These are phyloP conservation scores for Erythrobasidium hasegawianum DNA, from an alignment of 1,284 basidiomycete species.

Conservation along the genomic window DNA sequence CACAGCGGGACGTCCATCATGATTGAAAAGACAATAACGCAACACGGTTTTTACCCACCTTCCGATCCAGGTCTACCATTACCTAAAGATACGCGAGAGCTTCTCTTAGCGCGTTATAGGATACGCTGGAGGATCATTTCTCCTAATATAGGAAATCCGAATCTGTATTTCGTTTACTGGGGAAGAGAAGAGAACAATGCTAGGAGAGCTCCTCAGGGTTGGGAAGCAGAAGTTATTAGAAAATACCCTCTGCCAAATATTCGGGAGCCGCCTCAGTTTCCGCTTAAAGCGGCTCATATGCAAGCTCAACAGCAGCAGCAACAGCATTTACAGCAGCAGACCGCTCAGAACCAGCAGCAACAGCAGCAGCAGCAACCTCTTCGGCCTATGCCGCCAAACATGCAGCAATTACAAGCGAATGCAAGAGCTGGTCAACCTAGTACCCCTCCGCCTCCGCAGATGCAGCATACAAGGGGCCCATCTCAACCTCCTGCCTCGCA, in stretches of 20 bases:
- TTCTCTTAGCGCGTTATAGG: slow-evolving; percentile 16
- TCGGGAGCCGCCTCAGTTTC: slow-evolving; percentile 2
- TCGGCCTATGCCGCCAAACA: neutral
- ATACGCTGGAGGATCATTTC: slow-evolving; percentile 20
- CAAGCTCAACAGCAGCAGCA: slow-evolving; percentile 5
- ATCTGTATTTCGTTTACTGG: slow-evolving; percentile 32
- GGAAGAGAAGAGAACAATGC: slow-evolving; percentile 17
- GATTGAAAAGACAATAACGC: slow-evolving; percentile 17
- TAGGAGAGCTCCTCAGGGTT: slow-evolving; percentile 20
- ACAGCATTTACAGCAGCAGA: slow-evolving; percentile 4
- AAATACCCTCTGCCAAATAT: slow-evolving; percentile 23
- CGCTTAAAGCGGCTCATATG: neutral
- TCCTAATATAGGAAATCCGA: slow-evolving; percentile 19
- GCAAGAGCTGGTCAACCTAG: neutral
- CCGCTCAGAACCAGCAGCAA: neutral
- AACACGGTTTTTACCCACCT: slow-evolving; percentile 25
- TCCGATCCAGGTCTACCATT: slow-evolving; percentile 16
- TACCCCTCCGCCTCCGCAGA: neutral
- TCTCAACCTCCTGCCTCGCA: neutral
- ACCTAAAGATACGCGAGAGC: slow-evolving; percentile 28
- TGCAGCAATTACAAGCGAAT: neutral
- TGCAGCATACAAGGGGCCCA: neutral
- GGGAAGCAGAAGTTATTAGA: slow-evolving; percentile 26
- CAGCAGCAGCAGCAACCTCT: slow-evolving; percentile 9
- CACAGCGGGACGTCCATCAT: neutral